These are phyloP conservation scores for Tolypocladium tundrense DNA, from an alignment of 2,329 filamentous ascomycete species.

Conservation along the genomic window DNA sequence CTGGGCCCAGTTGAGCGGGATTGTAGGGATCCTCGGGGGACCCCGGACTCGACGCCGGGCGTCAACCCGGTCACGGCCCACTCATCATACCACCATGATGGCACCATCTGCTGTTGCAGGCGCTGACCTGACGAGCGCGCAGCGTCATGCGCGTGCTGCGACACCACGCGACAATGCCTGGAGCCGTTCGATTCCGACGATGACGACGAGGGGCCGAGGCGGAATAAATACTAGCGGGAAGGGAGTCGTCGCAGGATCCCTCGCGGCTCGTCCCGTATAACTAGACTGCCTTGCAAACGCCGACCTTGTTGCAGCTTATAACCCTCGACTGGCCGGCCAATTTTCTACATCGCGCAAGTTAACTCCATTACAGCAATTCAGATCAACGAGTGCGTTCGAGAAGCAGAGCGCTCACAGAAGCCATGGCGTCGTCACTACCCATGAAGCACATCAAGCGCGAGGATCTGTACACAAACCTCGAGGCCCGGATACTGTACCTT, in stretches of 20 bases:
- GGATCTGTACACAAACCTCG: conserved; percentile 60
- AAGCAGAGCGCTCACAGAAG: background rate
- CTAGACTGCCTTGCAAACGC: background rate
- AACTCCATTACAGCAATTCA: background rate
- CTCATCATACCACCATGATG: background rate
- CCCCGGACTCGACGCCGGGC: background rate
- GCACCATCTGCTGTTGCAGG: background rate
- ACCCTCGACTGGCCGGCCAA: background rate
- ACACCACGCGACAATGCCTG: background rate
- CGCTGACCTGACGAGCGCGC: background rate
- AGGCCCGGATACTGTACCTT: conserved; percentile 60
- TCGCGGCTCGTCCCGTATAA: background rate
- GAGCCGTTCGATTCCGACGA: background rate
- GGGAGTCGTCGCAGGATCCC: background rate
- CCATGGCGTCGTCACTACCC: conserved; percentile 18
- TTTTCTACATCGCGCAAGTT: background rate
- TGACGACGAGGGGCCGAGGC: background rate
- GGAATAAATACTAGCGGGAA: background rate
- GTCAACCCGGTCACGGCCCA: background rate
- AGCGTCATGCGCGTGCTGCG: background rate
- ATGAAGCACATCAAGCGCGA: conserved; percentile 58
- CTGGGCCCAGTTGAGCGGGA: background rate
- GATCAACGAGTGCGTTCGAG: background rate
- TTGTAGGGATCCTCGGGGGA: background rate
- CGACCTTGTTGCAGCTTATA: background rate